Evolutionary conservation across 805 yeast species (phyloP), one percentile per base, ranked within the genome.

Genomic region (Candida broadrunensis): DNA sequence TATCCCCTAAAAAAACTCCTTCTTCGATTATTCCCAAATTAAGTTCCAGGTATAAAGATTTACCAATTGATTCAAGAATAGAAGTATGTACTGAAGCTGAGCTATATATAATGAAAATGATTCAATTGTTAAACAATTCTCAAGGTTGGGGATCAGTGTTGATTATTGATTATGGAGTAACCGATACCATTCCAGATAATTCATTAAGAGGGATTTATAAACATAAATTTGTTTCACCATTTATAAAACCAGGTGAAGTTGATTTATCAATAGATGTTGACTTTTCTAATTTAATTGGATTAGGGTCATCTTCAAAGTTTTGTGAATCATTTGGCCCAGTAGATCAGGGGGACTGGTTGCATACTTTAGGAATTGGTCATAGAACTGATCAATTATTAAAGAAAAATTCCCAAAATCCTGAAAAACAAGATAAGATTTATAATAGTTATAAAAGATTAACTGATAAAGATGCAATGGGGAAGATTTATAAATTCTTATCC

Each of bases 181-280:
- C 68, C 6, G 60, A 63, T 2, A 75, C 78, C 0, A 69, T 85
- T 12, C 96, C 95, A 2, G 74, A 76, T n/a, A 79, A 83, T 50
- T 72, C 89, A 0, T 67, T 88, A 26, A 69, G 96, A 25, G 96
- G 88, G 0, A 86, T 88, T 45, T 71, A 75, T 49, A 67, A 78
- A 47, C 95, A 88, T 58, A 75, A 77, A 49, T 75, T 87, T 51
- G 90, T 84, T 0, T 77, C 82, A 17, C 95, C 96, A 1, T 83
- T 85, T 44, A 67, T 59, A n/a, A 70, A 71, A 12, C 93, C 93
- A 0, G 96, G 96, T 1, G 75, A 78, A 26, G 90, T 85, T 3
- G 96, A 88, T 63, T 66, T 88, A 23, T 85, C 95, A 0, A 82
- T 84, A 0, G 95, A 88, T 55, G 96, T 88, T 11, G 96, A 88